Conservation (phyloP, 106 monocot genomes). For the Narthecium ossifragum region DNA sequence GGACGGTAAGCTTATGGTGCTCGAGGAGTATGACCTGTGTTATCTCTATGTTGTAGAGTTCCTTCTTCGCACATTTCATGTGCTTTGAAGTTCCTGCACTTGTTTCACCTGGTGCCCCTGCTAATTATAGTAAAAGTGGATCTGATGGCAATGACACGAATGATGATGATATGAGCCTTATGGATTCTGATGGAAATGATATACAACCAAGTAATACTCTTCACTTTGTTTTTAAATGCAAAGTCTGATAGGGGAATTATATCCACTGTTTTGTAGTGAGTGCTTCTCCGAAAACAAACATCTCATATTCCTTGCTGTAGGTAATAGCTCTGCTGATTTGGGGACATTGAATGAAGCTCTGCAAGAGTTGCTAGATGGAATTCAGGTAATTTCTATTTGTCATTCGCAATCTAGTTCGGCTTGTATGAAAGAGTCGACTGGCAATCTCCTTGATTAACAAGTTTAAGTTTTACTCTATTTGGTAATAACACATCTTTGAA, state of each 20-base stretch:
- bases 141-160: constrained; percentile 30
- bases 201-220: constrained; percentile 39
- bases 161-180: constrained; percentile 69
- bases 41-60: constrained; percentile 52
- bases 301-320: constrained; percentile 22
- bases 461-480: too few relatives aligned
- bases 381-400: constrained; percentile 58
- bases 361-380: constrained; percentile 96
- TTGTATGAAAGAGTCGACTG: too few relatives aligned
- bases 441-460: too few relatives aligned
- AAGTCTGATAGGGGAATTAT: too few relatives aligned
- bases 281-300: too few relatives aligned
- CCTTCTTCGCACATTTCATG: constrained; percentile 99
- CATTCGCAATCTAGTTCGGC: too few relatives aligned
- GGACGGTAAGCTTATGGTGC: background rate
- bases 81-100: constrained; percentile 98
- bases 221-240: constrained; percentile 7
- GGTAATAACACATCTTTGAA: too few relatives aligned
- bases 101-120: constrained; percentile 40
- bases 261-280: too few relatives aligned
- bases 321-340: constrained; percentile 55
- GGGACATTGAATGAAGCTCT: constrained; percentile 91
- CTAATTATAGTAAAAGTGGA: constrained; percentile 34
- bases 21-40: background rate
- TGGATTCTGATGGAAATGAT: constrained; percentile 93